Base-by-base conservation (phyloP, 139 green algal genomes). In the Coelastrella sp. region DNA sequence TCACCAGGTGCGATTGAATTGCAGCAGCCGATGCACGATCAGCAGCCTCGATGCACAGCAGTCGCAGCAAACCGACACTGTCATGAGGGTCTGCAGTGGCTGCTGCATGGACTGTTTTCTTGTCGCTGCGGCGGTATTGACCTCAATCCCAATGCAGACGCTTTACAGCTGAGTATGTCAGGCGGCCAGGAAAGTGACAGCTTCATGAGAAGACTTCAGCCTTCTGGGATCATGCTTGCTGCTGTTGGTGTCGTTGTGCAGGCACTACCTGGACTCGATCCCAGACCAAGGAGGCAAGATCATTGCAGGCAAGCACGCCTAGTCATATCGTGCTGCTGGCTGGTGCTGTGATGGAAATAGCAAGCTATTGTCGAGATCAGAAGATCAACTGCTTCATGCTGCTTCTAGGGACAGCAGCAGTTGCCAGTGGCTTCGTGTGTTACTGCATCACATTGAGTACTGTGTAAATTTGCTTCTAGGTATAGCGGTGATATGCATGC, bases 271-370 rank as follows among this genome's bases (percentile, higher is more conserved):
- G 84, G 91, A 25, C 4, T 25, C 91, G 4, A 93, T 85, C 12
- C 92, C 94, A 73, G 92, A 96, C 91, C 93, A 95, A 84, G 57
- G 20, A 20, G 95, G 94, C 89, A 97, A 97, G 91, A 93, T 96
- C 49, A 93, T 92, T 17, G 97, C 96, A 81, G 74, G 74, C 19
- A 76, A 24, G 17, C 17, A 24, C 8, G 15, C 19, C 19, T 27
- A 27, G 19, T 27, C 68, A 70, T 1, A 15, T 15, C 12, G 4
- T 70, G 63, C 63, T 70, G 12, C 63, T 70, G 11, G 4, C 4
- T 70, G 35, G 35, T 49, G 35, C 35, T 49, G 35, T 49, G 35
- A 49, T 49, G 35, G 35, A 49, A 20, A 70, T 15, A 70, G 11
- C 63, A 20, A 70, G 12, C 11, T 20, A 12, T 70, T 70, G 4